Conservation (phyloP, 306 rosid genomes). For the Castanea crenata region DNA sequence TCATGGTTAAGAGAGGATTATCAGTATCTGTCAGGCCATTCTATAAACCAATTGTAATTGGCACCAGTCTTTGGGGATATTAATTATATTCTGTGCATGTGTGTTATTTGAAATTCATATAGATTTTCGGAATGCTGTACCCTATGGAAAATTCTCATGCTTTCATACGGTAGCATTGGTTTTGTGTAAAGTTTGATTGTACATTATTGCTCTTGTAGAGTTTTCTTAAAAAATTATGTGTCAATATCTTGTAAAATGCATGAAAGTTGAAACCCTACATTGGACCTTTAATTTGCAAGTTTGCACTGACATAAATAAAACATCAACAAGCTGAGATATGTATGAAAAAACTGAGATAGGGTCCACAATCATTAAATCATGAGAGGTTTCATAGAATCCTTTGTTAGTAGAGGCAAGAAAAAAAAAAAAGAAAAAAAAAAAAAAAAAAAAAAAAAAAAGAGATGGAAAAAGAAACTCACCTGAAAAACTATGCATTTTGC, state of each 20-base stretch:
- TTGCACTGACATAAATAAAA: neutral
- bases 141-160: neutral
- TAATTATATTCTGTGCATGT: constrained; percentile 31
- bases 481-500: no score
- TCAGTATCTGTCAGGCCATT: constrained; percentile 19
- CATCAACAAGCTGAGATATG: neutral
- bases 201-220: constrained; percentile 17
- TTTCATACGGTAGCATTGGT: constrained; percentile 26
- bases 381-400: neutral
- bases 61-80: constrained; percentile 20
- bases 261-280: neutral
- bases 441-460: no score
- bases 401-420: neutral
- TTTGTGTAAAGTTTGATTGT: constrained; percentile 17
- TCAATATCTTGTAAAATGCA: neutral
- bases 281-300: neutral
- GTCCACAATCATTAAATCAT: neutral
- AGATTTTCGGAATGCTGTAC: constrained; percentile 33
- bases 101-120: constrained; percentile 36
- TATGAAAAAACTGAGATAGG: neutral
- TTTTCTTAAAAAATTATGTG: constrained; percentile 16
- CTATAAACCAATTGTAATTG: constrained; percentile 16
- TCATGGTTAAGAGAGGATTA: constrained; percentile 36
- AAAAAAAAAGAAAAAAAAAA: no score
- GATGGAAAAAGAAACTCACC: no score